Percentiles rank a stretch among this genome's conserved stretches.
Evolutionary conservation across 208 protist genomes (phyloP).

Genomic region (Leptomonas pyrrhocoris): DNA sequence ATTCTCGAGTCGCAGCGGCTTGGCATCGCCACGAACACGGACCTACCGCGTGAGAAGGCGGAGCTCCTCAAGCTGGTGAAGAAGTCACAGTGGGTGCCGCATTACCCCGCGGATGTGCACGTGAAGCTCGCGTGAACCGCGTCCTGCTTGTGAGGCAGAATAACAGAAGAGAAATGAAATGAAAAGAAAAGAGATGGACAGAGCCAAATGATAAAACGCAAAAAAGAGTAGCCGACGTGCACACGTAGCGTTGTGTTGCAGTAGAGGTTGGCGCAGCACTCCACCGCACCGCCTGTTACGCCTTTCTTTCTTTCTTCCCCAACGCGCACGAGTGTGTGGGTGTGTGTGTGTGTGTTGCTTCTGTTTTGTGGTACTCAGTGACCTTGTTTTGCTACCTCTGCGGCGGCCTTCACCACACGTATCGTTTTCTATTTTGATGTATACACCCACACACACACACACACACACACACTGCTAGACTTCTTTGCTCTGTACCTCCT

Average conservation of each 20-base stretch:
- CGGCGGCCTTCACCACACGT: too few relatives aligned
- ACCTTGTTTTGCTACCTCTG: too few relatives aligned
- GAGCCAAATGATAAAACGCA: too few relatives aligned
- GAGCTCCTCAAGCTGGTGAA: conserved; percentile 52
- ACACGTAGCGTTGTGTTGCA: too few relatives aligned
- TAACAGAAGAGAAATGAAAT: neutral
- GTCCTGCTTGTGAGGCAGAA: neutral
- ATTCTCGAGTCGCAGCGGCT: conserved; percentile 72
- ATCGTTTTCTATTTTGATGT: neutral
- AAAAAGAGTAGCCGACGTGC: too few relatives aligned
- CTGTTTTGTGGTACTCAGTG: too few relatives aligned
- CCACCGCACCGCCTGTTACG: too few relatives aligned
- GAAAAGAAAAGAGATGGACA: too few relatives aligned
- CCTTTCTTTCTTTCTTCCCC: too few relatives aligned
- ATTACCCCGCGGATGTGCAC: conserved; percentile 58
- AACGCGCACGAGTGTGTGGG: too few relatives aligned
- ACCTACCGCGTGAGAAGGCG: conserved; percentile 50
- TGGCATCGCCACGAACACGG: conserved; percentile 54
- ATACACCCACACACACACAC: neutral
- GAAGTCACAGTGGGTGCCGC: conserved; percentile 65
- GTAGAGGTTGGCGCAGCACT: too few relatives aligned
- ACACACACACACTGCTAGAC: neutral
- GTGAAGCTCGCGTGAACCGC: conserved; percentile 12
- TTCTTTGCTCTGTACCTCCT: conserved; percentile 1
- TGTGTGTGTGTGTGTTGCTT: too few relatives aligned